Evolutionary conservation across 2,329 filamentous ascomycete genomes (phyloP), one percentile per base, ranked within the genome.

Genomic region (Chaetomiaceae sp.): DNA sequence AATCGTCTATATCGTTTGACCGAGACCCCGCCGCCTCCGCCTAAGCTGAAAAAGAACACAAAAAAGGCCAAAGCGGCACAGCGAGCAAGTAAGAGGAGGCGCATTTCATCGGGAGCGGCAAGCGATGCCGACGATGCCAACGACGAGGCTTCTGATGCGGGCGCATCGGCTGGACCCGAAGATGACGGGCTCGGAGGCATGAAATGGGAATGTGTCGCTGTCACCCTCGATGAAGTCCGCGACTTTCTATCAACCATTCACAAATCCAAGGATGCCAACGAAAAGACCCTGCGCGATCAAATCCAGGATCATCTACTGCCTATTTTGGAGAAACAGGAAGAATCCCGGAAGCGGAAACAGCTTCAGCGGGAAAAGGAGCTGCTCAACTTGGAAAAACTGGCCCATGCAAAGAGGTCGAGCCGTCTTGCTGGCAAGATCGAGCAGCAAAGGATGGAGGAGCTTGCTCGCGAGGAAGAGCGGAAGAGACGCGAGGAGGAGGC

Each of bases 331-430:
- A 88, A 87, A 64, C 84, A 88, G 60, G 83, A 86, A 61, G 80
- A 91, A 62, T 80, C 84, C 27, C 84, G 85, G 56, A 91, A 92
- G 68, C 73, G 82, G 71, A 78, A 89, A 75, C 75, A 86, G 45
- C 63, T 74, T 3, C 80, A 84, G 56, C 76, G 86, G 62, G 82
- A 95, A 66, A 89, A 85, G 57, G 92, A 97, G 64, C 71, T 95
- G 20, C 75, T 90, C 48, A 90, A 84, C 61, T 70, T 95, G 59
- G 86, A 92, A 62, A 92, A 94, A 67, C 80, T 97, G 72, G 90
- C 90, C n/a, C 89, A 86, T 52, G 92, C 94, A 4, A 99, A 99
- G 72, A 79, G 94, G 58, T 99, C 94, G 1, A 95, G 89, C 64
- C 84, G 94, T 58, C 82, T 99, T 60, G 91, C 92, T 16, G 80